These are phyloP conservation scores for Ulota crispa DNA, from an alignment of 225 moss, liverwort and hornwort genomes.

Conservation along the genomic window DNA sequence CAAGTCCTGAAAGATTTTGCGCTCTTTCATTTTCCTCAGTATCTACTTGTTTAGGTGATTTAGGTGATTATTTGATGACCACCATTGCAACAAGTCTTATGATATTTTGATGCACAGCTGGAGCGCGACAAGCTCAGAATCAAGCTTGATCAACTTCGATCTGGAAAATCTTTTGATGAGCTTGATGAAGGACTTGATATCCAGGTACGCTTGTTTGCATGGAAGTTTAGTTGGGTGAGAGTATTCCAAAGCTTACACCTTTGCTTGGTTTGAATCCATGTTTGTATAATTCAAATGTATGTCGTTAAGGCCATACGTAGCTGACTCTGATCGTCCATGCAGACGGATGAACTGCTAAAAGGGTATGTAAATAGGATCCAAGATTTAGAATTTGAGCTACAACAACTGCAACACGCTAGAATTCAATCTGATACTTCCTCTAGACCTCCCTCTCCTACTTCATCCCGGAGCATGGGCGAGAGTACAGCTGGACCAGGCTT, in stretches of 20 bases:
- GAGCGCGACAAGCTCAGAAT: slow-evolving; percentile 72
- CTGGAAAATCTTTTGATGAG: slow-evolving; percentile 80
- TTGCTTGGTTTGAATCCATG: not conserved
- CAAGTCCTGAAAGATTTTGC: not conserved
- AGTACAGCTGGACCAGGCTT: slow-evolving; percentile 61
- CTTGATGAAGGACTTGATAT: slow-evolving; percentile 70
- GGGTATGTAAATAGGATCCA: slow-evolving; percentile 72
- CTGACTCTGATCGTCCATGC: slow-evolving; percentile 30
- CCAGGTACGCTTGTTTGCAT: slow-evolving; percentile 43
- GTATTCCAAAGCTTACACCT: not conserved
- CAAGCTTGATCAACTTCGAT: slow-evolving; percentile 82
- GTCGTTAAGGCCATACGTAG: not conserved
- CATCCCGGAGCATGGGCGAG: slow-evolving; percentile 63
- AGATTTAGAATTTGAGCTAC: slow-evolving; percentile 77
- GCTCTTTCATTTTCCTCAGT: not conserved
- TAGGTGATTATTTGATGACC: slow-evolving; percentile 1
- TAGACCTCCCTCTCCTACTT: slow-evolving; percentile 61
- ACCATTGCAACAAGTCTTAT: slow-evolving; percentile 10
- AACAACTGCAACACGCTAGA: slow-evolving; percentile 57
- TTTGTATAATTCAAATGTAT: not conserved
- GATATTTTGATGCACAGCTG: slow-evolving; percentile 48
- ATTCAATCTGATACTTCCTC: slow-evolving; percentile 45
- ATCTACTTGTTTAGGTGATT: not conserved
- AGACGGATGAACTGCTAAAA: slow-evolving; percentile 69
- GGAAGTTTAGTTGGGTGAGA: not conserved